Evolutionary conservation across 1,139 yeast genomes (phyloP), one percentile per base, ranked within the genome.

Genomic region (Pichia cactophila): DNA sequence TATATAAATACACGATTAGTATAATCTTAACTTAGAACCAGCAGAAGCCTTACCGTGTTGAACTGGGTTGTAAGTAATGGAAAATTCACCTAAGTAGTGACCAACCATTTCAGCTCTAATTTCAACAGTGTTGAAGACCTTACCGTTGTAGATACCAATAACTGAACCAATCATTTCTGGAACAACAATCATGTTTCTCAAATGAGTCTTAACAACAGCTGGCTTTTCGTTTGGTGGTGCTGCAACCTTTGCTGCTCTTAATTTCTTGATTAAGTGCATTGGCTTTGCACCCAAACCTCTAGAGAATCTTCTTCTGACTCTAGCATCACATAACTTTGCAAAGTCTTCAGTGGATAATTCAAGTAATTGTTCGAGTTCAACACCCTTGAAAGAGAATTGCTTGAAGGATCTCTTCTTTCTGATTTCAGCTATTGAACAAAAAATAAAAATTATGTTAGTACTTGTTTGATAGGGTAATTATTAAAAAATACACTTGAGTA

Each of bases 91-190:
- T 71, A 94, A 87, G 94, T 94, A 94, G 86, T 90, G 96, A 73
- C 98, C 98, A 72, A 90, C 90, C 98, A 94, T 92, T 81, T 94
- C 99, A 70, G 98, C 97, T 77, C 81, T 89, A 77, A 94, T 79
- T 77, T 94, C 99, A 75, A 92, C 97, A 70, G 86, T 87, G 95
- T 90, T 92, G 95, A 94, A 94, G 68, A 81, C 89, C 83, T 94
- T 94, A 81, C 99, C 99, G 83, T 94, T 94, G 96, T 94, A 92
- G 68, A 94, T 87, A 78, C 97, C 97, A 66, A 94, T 83, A 65
- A 90, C 95, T 58, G 97, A 88, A 71, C 98, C 98, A 70, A 94
- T 89, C 98, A 94, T 94, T 83, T 94, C 99, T 78, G 99, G 99
- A 65, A 92, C 95, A 69, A 94, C 75, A 73, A 94, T 77, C 96